Evolutionary conservation across 2,329 filamentous ascomycete species (phyloP), one percentile per base, ranked within the genome.

Genomic region (Neofusicoccum umdonicola): DNA sequence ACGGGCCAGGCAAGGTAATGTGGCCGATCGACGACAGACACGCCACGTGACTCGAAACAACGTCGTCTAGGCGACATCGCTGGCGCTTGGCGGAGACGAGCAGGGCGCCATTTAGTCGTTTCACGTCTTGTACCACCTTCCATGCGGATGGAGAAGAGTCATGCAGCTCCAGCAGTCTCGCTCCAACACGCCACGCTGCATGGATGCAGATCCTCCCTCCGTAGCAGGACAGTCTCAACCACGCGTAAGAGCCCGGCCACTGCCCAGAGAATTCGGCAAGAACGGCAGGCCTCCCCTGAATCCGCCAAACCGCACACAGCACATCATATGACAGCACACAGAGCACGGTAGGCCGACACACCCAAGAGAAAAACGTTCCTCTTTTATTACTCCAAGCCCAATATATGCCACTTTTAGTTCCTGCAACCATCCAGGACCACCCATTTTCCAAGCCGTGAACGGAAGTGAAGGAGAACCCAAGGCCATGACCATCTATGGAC

Each of bases 401-500:
- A 17, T 37, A 8, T 31, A 60, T n/a, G n/a, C 56, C n/a, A 47
- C 31, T 47, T 35, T 35, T 31, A 7, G 7, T 47, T 35, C 17
- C 27, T 11, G 15, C n/a, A 42, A 27, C 22, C 7, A 42, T 5
- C 56, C 12, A 15, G 12, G 56, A 47, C 13, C n/a, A 8, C 27
- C 27, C 42, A 22, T 4, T 47, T 47, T 47, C 41, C 41, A 60
- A 60, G 15, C 17, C 31, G 13, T 35, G 7, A 9, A 39, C 2
- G 42, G 31, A 8, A 39, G 17, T n/a, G 11, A 57, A 22, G 34
- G 42, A 44, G 42, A 39, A 37, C 17, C 56, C 56, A 47, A 45
- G 56, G n/a, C 39, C 56, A 22, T 19, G 42, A 45, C 27, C 56
- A n/a, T 60, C 56, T 60, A 60, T 60, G 42, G 56, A 47, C 8